A percentile compares a stretch with the other conserved stretches of the same genome.
Evolutionary conservation across 164 flowering plant species (phyloP).

Genomic region (Berberis thunbergii): DNA sequence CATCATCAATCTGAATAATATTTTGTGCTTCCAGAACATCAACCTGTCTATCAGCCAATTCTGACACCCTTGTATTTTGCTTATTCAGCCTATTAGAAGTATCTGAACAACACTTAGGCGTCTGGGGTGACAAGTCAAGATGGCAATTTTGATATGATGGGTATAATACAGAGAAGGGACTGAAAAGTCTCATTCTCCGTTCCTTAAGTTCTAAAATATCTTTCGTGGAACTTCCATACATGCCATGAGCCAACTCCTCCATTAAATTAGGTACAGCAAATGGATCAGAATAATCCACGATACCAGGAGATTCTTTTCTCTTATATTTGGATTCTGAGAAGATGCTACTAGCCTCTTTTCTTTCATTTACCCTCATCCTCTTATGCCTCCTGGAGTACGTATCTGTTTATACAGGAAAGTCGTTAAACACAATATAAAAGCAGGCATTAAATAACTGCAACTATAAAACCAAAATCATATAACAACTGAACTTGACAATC

Average conservation of each 20-base stretch:
- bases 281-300: slow-evolving; percentile 26
- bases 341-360: background rate
- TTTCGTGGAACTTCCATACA: slow-evolving; percentile 42
- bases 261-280: slow-evolving; percentile 19
- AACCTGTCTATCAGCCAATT: background rate
- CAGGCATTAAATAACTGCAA: no score
- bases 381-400: slow-evolving; percentile 14
- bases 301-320: background rate
- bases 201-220: slow-evolving; percentile 26
- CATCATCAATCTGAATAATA: slow-evolving; percentile 23
- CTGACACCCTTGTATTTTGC: background rate
- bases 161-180: slow-evolving; percentile 1
- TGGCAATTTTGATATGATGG: slow-evolving; percentile 7
- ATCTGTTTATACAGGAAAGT: slow-evolving; percentile 8
- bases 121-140: background rate
- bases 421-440: background rate
- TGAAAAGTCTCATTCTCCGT: slow-evolving; percentile 12
- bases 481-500: no score
- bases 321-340: slow-evolving; percentile 1
- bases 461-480: no score
- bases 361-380: slow-evolving; percentile 13
- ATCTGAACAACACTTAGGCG: background rate
- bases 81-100: background rate
- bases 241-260: slow-evolving; percentile 19
- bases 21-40: background rate